Evolutionary conservation across 2,329 filamentous ascomycete species (phyloP).

Genomic region (Exophiala spinifera): DNA sequence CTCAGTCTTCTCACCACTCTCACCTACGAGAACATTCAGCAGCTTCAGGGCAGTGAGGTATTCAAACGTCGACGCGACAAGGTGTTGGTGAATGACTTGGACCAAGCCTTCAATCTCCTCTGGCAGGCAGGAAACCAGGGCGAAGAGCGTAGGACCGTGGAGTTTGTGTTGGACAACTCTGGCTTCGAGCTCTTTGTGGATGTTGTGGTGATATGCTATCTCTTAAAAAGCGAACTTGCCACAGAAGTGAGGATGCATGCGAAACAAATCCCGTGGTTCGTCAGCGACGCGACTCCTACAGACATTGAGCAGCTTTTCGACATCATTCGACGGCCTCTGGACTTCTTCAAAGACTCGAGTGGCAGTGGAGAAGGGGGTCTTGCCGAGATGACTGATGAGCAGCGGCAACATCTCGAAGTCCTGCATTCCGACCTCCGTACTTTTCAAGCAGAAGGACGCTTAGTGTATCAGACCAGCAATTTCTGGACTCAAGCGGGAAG

Average conservation of each 20-base stretch:
- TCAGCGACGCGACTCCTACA: conserved; percentile 23
- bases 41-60: conserved; percentile 24
- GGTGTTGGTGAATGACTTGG: conserved; percentile 24
- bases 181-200: conserved; percentile 29
- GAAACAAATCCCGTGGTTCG: conserved; percentile 29
- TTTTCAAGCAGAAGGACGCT: neutral
- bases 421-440: neutral
- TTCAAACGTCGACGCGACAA: conserved; percentile 19
- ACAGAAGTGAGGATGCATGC: conserved; percentile 24
- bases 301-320: conserved; percentile 24
- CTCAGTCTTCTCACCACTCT: conserved; percentile 85
- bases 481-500: neutral
- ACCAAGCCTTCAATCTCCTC: conserved; percentile 10
- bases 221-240: conserved; percentile 20
- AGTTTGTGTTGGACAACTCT: conserved; percentile 28
- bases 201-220: conserved; percentile 24
- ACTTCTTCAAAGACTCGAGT: no score
- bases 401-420: neutral
- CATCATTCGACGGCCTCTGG: conserved; percentile 4
- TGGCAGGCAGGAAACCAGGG: no score
- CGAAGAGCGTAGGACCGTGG: neutral
- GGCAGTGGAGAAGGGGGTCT: no score
- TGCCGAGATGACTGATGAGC: conserved; percentile 10
- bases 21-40: conserved; percentile 59
- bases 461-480: neutral